phyloP scores from a whole-genome alignment of 176 grass and related monocot species.

The Zoysia japonica region DNA sequence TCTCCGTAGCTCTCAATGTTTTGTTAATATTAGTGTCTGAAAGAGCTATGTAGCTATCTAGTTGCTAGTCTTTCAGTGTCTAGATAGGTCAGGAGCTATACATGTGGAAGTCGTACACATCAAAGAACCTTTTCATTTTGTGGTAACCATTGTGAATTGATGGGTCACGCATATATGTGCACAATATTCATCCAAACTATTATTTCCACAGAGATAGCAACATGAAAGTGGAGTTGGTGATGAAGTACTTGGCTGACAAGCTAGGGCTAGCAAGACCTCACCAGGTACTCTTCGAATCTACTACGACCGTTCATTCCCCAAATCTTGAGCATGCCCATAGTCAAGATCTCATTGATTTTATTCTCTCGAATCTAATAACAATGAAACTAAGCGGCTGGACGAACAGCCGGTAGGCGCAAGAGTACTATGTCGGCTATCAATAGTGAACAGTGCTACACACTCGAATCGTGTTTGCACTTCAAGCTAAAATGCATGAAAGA shows the following conservation, averaged over 20 bases:
- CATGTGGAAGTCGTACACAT: slow-evolving; percentile 29
- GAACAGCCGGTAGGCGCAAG: neutral
- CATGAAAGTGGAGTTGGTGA: slow-evolving; percentile 69
- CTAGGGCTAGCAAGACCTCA: slow-evolving; percentile 61
- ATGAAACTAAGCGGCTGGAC: neutral
- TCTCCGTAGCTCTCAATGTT: slow-evolving; percentile 7
- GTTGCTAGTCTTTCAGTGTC: slow-evolving; percentile 32
- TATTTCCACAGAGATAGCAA: slow-evolving; percentile 67
- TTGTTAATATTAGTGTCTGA: slow-evolving; percentile 21
- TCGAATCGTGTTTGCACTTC: slow-evolving; percentile 35
- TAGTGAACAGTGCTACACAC: neutral
- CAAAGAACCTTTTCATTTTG: slow-evolving; percentile 20
- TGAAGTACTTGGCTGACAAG: slow-evolving; percentile 80
- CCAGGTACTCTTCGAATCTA: slow-evolving; percentile 51
- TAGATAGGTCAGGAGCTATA: neutral
- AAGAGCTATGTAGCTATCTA: neutral
- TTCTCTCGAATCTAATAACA: slow-evolving; percentile 10
- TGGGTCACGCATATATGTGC: slow-evolving; percentile 2
- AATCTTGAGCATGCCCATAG: neutral
- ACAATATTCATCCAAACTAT: slow-evolving; percentile 24
- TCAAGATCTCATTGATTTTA: neutral
- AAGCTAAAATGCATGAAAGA: slow-evolving; percentile 48
- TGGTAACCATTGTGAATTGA: slow-evolving; percentile 23
- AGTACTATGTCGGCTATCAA: neutral
- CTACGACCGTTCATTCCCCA: neutral